Evolutionary conservation across 2,329 filamentous ascomycete species (phyloP).

Genomic region (Annulohypoxylon truncatum): DNA sequence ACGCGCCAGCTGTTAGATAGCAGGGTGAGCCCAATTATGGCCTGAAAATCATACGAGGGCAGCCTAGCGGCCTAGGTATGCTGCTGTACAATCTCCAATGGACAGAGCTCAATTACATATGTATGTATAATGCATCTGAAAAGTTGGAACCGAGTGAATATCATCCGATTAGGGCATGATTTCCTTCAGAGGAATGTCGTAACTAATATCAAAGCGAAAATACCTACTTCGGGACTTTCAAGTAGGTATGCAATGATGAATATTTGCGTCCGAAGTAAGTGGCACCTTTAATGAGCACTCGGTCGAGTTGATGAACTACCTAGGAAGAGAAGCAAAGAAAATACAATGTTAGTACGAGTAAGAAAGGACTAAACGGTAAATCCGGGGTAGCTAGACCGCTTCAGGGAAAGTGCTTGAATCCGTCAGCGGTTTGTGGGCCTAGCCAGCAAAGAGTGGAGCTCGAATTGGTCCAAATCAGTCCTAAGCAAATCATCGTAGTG

Average conservation of each 20-base stretch:
- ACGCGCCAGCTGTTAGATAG: neutral
- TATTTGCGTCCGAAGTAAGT: neutral
- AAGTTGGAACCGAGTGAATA: conserved; percentile 11
- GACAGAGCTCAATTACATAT: neutral
- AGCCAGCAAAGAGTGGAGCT: conserved; percentile 11
- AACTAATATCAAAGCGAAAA: neutral
- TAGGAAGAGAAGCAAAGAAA: conserved; percentile 1
- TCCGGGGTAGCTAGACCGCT: conserved; percentile 4
- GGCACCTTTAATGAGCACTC: neutral
- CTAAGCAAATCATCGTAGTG: conserved; percentile 9
- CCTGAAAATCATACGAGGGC: conserved; percentile 30
- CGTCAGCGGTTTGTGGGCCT: conserved; percentile 11
- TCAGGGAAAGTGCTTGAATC: conserved; percentile 17
- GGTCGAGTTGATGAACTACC: neutral
- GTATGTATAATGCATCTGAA: neutral
- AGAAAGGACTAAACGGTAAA: conserved; percentile 1
- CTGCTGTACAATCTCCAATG: neutral
- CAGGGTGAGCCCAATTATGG: conserved; percentile 8
- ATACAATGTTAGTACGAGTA: conserved; percentile 11
- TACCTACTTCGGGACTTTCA: neutral
- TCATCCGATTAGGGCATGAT: conserved; percentile 23
- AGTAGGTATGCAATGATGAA: neutral
- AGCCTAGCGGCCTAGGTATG: neutral
- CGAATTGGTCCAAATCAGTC: neutral
- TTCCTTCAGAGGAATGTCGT: neutral